A percentile compares a stretch with the other conserved stretches of the same genome.
Evolutionary conservation across 306 rosid species (phyloP).

Genomic region (Fragaria ananassa): DNA sequence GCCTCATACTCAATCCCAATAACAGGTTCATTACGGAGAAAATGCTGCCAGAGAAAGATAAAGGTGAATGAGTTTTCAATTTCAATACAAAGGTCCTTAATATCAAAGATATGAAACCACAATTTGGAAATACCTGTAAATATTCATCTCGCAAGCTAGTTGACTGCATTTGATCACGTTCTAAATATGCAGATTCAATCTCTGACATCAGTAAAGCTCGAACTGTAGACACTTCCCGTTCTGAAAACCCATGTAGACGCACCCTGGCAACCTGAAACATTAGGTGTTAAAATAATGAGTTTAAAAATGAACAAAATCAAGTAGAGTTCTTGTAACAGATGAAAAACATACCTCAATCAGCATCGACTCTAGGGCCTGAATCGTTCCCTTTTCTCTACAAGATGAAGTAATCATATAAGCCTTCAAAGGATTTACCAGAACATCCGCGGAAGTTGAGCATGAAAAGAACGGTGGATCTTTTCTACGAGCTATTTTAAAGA

Average conservation of each 20-base stretch:
- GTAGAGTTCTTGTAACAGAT: slow-evolving; percentile 19
- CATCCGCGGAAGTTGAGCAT: slow-evolving; percentile 86
- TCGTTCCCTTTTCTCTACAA: slow-evolving; percentile 80
- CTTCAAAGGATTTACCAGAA: slow-evolving; percentile 78
- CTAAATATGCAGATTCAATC: slow-evolving; percentile 96
- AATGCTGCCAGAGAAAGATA: slow-evolving; percentile 61
- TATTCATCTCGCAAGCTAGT: slow-evolving; percentile 84
- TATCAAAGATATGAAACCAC: slow-evolving; percentile 5
- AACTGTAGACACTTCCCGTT: slow-evolving; percentile 75
- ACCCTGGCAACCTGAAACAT: slow-evolving; percentile 81
- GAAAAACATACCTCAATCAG: slow-evolving; percentile 63
- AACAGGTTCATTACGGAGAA: slow-evolving; percentile 83
- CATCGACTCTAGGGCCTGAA: slow-evolving; percentile 83
- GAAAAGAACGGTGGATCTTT: slow-evolving; percentile 94
- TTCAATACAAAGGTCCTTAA: slow-evolving; percentile 15
- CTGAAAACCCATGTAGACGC: slow-evolving; percentile 85
- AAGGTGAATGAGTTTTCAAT: slow-evolving; percentile 11
- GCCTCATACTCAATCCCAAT: slow-evolving; percentile 94
- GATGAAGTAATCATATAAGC: slow-evolving; percentile 82
- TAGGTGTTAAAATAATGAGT: slow-evolving; percentile 29
- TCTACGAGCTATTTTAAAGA: slow-evolving; percentile 85
- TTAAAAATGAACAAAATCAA: slow-evolving; percentile 5
- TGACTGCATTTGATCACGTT: slow-evolving; percentile 96
- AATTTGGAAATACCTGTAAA: slow-evolving; percentile 59
- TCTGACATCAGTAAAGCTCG: slow-evolving; percentile 81